phyloP scores from a whole-genome alignment of 805 yeast species.

The Saccharomyces paradoxus region DNA sequence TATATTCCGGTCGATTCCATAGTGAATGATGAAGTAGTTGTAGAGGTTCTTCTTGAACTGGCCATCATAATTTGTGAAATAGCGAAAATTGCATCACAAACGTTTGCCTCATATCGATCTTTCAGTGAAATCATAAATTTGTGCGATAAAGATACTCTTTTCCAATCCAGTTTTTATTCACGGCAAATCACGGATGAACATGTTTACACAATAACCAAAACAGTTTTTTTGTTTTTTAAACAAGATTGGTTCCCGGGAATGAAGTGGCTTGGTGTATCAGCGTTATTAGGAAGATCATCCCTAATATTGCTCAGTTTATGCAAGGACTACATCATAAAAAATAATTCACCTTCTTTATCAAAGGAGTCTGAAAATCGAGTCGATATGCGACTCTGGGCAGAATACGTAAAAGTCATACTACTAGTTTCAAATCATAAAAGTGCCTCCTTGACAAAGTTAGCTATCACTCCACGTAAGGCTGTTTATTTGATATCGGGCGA shows the following conservation, averaged over 20 bases:
- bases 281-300: slow-evolving; percentile 48
- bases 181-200: slow-evolving; percentile 37
- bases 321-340: slow-evolving; percentile 40
- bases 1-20: slow-evolving; percentile 64
- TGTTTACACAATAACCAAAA: slow-evolving; percentile 36
- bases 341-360: slow-evolving; percentile 50
- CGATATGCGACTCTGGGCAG: slow-evolving; percentile 54
- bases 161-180: slow-evolving; percentile 36
- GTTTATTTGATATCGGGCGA: slow-evolving; percentile 56
- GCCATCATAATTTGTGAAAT: slow-evolving; percentile 52
- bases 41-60: slow-evolving; percentile 65
- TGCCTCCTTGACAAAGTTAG: slow-evolving; percentile 58
- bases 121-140: slow-evolving; percentile 34
- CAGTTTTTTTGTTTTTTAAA: slow-evolving; percentile 43
- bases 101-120: slow-evolving; percentile 38
- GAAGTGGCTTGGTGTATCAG: slow-evolving; percentile 66
- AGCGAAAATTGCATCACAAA: slow-evolving; percentile 40
- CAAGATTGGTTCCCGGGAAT: slow-evolving; percentile 56
- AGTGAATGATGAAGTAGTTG: slow-evolving; percentile 58
- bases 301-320: slow-evolving; percentile 47
- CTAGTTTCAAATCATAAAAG: slow-evolving; percentile 59
- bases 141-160: slow-evolving; percentile 33
- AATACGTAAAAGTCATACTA: slow-evolving; percentile 49
- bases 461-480: slow-evolving; percentile 66
- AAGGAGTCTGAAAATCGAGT: slow-evolving; percentile 16